A percentile compares a stretch with the other conserved stretches of the same genome.
These are phyloP conservation scores for Cordia subcordata DNA, from an alignment of 257 asterid species.

Conservation along the genomic window DNA sequence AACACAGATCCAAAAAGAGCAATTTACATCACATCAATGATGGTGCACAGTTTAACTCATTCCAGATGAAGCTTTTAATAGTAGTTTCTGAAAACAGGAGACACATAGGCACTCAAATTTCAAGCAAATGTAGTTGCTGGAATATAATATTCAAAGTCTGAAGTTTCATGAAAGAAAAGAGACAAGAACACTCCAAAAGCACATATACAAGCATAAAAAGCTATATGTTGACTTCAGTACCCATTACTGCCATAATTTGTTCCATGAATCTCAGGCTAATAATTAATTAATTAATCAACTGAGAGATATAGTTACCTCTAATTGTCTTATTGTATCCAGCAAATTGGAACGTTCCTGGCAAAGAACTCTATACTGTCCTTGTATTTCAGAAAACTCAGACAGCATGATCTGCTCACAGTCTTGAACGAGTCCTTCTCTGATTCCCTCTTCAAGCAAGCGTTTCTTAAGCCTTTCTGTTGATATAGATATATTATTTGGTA, in stretches of 20 bases:
- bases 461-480: slow-evolving; percentile 75
- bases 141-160: no score
- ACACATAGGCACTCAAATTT: no score
- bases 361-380: slow-evolving; percentile 71
- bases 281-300: background rate
- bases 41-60: no score
- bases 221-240: no score
- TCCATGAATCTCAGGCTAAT: no score
- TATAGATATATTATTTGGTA: slow-evolving; percentile 62
- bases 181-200: background rate
- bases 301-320: slow-evolving; percentile 54
- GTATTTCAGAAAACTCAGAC: slow-evolving; percentile 69
- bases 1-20: no score
- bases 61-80: no score
- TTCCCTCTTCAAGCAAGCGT: slow-evolving; percentile 76
- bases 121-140: no score
- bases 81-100: no score
- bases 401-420: slow-evolving; percentile 95
- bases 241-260: no score
- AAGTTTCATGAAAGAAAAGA: no score
- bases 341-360: slow-evolving; percentile 72
- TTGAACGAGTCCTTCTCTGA: slow-evolving; percentile 59
- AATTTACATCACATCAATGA: no score
- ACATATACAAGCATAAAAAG: background rate
- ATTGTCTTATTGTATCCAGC: slow-evolving; percentile 72